Evolutionary conservation across 2,329 filamentous ascomycete genomes (phyloP), one percentile per base, ranked within the genome.

Genomic region (Monosporascus sp.): DNA sequence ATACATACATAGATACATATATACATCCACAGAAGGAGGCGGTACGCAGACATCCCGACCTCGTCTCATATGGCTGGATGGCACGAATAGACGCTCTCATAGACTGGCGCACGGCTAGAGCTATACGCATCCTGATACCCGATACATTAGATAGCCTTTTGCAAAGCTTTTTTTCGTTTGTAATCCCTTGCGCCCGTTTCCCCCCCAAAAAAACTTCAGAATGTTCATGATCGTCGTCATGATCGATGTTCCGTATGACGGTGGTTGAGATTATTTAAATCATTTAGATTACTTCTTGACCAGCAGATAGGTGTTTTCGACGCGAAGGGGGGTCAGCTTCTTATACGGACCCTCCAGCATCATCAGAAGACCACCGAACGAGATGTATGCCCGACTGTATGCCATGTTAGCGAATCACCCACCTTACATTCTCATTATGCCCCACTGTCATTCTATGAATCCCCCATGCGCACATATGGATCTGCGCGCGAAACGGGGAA

Each of bases 301-400:
- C 56, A 97, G 80, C 56, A 99, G 81, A 70, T 99, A 99, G 59
- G 95, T 85, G 68, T 96, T 87, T 70, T 99, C 94, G 65, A 97
- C 93, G 64, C 91, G 85, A 67, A 99, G 75, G 28, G 91, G 88
- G 37, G 89, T 95, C 58, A 99, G 83, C 78, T 96, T 97, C 79
- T 94, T 95, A 72, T 96, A 94, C 2, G 94, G 94, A 6, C 95
- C 94, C 66, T 96, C 89, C 52, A 99, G 80, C 64, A 88, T 91
- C 74, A 97, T 86, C 65, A 99, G 74, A 59, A 99, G 77, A 7
- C 94, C 94, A 48, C 94, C 94, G 65, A 97, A 99, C 1, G 91
- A 96, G 63, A 95, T 81, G 73, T 93, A 99, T 28, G 91, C 90
- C 70, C 96, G 95, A 70, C 93, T 97, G 62, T 14, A 35, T 35